phyloP scores from a whole-genome alignment of 305 asterid species.

The Solanum chacoense region DNA sequence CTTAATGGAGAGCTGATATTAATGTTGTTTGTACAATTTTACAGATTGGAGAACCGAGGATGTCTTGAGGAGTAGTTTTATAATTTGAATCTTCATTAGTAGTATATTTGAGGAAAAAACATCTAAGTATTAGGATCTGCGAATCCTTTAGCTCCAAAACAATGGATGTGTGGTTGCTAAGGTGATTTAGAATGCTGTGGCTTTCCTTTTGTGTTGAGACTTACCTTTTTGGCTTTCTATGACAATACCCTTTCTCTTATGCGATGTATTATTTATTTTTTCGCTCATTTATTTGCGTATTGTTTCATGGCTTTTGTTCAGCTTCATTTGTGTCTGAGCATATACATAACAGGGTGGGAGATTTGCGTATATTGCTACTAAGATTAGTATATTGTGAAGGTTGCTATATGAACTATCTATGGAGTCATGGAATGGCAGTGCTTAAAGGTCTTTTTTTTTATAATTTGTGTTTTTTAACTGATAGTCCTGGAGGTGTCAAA shows the following conservation, averaged over 20 bases:
- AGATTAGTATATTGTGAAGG: neutral
- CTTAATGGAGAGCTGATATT: neutral
- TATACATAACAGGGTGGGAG: neutral
- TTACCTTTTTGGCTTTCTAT: neutral
- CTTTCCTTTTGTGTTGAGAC: neutral
- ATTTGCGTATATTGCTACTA: neutral
- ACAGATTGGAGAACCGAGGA: neutral
- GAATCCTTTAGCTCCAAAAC: slow-evolving; percentile 6
- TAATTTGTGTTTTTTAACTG: neutral
- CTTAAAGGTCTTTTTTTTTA: neutral
- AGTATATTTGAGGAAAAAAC: neutral
- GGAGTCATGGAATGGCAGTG: neutral
- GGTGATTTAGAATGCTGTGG: slow-evolving; percentile 6
- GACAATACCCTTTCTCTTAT: neutral
- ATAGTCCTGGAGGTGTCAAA: neutral
- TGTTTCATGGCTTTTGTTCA: neutral
- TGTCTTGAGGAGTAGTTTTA: neutral
- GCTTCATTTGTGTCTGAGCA: neutral
- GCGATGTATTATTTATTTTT: neutral
- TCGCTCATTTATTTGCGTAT: neutral
- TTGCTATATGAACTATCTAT: neutral
- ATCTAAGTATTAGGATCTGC: neutral
- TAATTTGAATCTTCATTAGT: neutral
- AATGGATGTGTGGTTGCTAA: slow-evolving; percentile 1
- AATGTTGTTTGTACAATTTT: neutral